These are phyloP conservation scores for Stachybotrys echinatus DNA, from an alignment of 2,329 filamentous ascomycete genomes.

Conservation along the genomic window DNA sequence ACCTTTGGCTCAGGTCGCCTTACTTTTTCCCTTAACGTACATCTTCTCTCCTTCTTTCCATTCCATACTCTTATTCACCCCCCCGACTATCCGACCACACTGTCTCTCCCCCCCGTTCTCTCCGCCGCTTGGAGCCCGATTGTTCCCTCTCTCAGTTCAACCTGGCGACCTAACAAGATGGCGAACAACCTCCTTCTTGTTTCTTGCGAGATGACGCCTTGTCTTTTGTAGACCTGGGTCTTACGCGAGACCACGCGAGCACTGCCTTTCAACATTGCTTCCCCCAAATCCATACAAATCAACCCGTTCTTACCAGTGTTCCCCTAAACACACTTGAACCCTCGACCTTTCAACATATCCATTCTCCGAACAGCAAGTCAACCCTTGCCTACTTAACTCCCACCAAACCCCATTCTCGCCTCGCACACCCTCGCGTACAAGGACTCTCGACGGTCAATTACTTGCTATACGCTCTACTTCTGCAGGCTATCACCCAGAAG, in stretches of 20 bases:
- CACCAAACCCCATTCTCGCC: background rate
- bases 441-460: background rate
- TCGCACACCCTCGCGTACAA: background rate
- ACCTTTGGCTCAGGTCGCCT: conserved; percentile 6
- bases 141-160: background rate
- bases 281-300: conserved; percentile 9
- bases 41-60: conserved; percentile 13
- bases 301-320: conserved; percentile 2
- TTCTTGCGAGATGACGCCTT: conserved; percentile 18
- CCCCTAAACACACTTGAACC: no score
- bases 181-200: conserved; percentile 16
- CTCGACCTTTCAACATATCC: no score
- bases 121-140: background rate
- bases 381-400: conserved; percentile 2
- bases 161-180: conserved; percentile 7
- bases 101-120: background rate
- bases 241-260: conserved; percentile 12
- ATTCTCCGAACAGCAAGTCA: no score
- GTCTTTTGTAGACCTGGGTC: conserved; percentile 13
- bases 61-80: conserved; percentile 6
- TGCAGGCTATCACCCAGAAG: background rate
- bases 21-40: conserved; percentile 8
- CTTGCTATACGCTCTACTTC: background rate
- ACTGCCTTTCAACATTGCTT: conserved; percentile 11
- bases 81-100: background rate